Conservation (phyloP, 306 rosid species). For the Glycine latifolia region DNA sequence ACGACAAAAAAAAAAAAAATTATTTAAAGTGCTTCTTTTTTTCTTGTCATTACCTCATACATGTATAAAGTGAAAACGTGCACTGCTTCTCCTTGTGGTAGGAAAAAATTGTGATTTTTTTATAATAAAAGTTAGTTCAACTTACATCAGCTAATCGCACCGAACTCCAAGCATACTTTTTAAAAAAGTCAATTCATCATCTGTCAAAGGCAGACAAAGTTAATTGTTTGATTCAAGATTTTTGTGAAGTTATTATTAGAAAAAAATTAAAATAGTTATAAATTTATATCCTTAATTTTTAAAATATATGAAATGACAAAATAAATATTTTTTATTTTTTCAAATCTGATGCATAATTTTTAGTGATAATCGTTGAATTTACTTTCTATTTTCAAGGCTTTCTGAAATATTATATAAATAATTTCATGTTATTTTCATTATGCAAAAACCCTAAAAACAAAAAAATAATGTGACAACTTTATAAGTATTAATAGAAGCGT, state of each 20-base stretch:
- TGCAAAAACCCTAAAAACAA: neutral
- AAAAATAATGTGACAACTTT: no score
- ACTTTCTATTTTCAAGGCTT: neutral
- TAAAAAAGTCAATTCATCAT: neutral
- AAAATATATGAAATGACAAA: neutral
- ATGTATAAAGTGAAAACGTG: neutral
- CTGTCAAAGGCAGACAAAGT: slow-evolving; percentile 2
- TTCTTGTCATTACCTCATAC: neutral
- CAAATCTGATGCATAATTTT: neutral
- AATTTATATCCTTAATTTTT: neutral
- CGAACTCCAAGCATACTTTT: neutral
- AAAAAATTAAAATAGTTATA: neutral
- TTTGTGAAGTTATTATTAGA: neutral
- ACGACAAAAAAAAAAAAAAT: neutral
- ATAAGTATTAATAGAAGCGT: no score
- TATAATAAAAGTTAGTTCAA: neutral
- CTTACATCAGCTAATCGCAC: neutral
- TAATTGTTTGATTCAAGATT: neutral
- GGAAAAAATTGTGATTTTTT: neutral
- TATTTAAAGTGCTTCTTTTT: neutral
- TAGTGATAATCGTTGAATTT: neutral
- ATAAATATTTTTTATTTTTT: neutral
- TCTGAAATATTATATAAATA: neutral
- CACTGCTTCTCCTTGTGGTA: neutral
- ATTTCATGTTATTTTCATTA: neutral